A percentile compares a stretch with the other conserved stretches of the same genome.
Conservation (phyloP, 495 filamentous ascomycete genomes). For the Annulohypoxylon moriforme region DNA sequence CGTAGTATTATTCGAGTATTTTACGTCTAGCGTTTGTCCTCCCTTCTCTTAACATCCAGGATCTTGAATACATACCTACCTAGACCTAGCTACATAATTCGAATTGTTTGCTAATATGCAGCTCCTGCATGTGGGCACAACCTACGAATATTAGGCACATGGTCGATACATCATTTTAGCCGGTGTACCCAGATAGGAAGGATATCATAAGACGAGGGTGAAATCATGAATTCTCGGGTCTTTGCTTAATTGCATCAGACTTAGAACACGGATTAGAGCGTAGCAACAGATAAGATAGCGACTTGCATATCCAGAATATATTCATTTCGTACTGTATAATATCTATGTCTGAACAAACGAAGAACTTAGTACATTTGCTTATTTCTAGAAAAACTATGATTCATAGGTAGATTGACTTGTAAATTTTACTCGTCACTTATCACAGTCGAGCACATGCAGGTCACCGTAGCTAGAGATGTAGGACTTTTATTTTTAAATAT, state of each 20-base stretch:
- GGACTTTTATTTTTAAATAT: too few relatives aligned
- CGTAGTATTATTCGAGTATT: background rate
- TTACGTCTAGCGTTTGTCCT: background rate
- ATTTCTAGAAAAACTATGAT: too few relatives aligned
- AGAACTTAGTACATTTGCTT: too few relatives aligned
- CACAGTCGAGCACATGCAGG: background rate
- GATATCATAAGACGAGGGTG: constrained; percentile 13
- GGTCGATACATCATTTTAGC: constrained; percentile 28
- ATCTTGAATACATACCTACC: background rate
- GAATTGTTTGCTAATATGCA: background rate
- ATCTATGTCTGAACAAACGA: too few relatives aligned
- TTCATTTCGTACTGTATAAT: too few relatives aligned
- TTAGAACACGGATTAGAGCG: background rate
- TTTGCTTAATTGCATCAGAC: constrained; percentile 31
- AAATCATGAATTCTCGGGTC: background rate
- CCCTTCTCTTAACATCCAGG: background rate
- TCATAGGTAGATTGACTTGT: background rate
- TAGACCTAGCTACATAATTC: background rate
- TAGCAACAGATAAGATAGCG: background rate
- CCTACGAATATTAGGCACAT: background rate
- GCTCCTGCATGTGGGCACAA: background rate
- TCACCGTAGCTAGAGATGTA: too few relatives aligned
- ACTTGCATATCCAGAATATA: background rate
- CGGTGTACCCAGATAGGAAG: constrained; percentile 6
- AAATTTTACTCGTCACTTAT: background rate